Evolutionary conservation across 495 filamentous ascomycete genomes (phyloP).

Genomic region (Jackrogersella minutella): DNA sequence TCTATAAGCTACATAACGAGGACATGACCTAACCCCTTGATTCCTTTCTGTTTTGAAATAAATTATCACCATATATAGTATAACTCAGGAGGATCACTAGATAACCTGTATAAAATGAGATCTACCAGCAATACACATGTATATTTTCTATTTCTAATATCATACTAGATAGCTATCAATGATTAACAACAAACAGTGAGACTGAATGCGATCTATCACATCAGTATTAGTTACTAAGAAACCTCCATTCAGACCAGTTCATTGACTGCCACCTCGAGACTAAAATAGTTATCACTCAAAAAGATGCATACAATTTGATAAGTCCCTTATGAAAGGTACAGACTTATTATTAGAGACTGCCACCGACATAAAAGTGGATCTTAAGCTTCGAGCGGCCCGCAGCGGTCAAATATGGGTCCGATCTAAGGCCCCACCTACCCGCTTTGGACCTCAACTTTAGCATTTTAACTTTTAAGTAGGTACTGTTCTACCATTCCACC

Average conservation of each 20-base stretch:
- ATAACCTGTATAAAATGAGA: not conserved
- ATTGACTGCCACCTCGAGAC: too few relatives aligned
- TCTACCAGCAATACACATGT: not conserved
- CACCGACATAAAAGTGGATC: not conserved
- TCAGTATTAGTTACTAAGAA: too few relatives aligned
- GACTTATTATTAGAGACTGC: too few relatives aligned
- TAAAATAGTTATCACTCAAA: not conserved
- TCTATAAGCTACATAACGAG: not conserved
- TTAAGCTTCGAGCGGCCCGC: not conserved
- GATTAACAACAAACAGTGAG: not conserved
- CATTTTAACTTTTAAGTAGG: not conserved
- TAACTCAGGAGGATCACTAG: not conserved
- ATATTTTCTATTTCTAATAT: not conserved
- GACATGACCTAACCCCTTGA: not conserved
- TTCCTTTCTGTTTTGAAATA: not conserved
- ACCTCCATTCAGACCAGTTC: too few relatives aligned
- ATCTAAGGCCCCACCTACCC: not conserved
- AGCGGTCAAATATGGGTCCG: constrained; percentile 7
- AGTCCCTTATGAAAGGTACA: not conserved
- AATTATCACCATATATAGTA: not conserved
- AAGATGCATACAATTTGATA: not conserved
- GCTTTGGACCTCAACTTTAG: not conserved
- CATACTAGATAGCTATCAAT: not conserved
- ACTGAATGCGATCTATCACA: too few relatives aligned
- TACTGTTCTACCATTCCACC: not conserved